Conservation (phyloP, 1,284 basidiomycete species). For the Tilletia walkeri region DNA sequence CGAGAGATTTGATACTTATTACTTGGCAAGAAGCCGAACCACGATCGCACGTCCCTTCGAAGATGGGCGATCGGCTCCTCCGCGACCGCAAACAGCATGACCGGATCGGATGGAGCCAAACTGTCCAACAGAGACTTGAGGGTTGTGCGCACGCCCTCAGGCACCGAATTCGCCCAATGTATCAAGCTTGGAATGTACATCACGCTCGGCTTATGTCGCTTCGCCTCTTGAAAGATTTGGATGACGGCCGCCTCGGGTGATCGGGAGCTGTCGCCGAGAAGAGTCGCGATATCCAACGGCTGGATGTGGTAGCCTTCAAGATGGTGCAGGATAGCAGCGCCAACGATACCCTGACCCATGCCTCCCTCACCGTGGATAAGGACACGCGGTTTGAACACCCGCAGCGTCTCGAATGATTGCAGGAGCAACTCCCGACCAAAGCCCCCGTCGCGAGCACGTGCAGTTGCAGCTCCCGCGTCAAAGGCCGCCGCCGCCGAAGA, state of each 20-base stretch:
- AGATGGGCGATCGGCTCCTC: slow-evolving; percentile 73
- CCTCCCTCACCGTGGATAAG: slow-evolving; percentile 77
- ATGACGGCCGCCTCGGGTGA: slow-evolving; percentile 88
- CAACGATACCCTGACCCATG: slow-evolving; percentile 87
- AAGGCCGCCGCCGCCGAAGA: slow-evolving; percentile 20
- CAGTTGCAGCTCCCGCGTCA: background rate
- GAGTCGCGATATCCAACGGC: slow-evolving; percentile 80
- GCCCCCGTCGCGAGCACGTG: slow-evolving; percentile 34
- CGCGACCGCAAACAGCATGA: slow-evolving; percentile 82
- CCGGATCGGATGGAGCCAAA: slow-evolving; percentile 82
- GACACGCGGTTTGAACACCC: slow-evolving; percentile 86
- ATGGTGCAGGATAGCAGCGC: slow-evolving; percentile 85
- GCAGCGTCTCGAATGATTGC: slow-evolving; percentile 82
- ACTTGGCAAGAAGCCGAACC: slow-evolving; percentile 81
- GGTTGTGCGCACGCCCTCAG: slow-evolving; percentile 79
- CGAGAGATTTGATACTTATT: slow-evolving; percentile 68
- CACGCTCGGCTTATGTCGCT: slow-evolving; percentile 92
- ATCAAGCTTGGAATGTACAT: slow-evolving; percentile 88
- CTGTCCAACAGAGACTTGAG: slow-evolving; percentile 81
- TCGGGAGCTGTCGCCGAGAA: slow-evolving; percentile 84
- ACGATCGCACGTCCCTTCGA: slow-evolving; percentile 77
- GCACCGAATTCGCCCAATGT: slow-evolving; percentile 80
- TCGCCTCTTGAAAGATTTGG: slow-evolving; percentile 95
- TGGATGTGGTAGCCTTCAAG: slow-evolving; percentile 95
- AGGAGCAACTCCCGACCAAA: slow-evolving; percentile 50